phyloP scores from a whole-genome alignment of 2,329 filamentous ascomycete species.

The Cladosporium sp. region DNA sequence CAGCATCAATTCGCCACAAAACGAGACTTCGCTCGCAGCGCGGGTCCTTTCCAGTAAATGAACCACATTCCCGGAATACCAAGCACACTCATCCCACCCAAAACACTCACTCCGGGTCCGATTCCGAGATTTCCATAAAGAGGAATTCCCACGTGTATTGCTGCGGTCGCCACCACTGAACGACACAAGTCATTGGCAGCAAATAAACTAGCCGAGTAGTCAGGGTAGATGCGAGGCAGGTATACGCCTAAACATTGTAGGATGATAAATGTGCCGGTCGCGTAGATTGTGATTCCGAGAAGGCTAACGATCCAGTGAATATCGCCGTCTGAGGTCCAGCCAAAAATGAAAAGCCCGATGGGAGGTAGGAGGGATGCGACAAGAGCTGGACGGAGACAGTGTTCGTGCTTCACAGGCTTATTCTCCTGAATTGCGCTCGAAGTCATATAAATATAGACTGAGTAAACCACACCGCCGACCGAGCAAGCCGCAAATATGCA shows the following conservation, averaged over 20 bases:
- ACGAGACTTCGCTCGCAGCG: background rate
- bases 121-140: conserved; percentile 59
- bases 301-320: conserved; percentile 39
- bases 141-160: conserved; percentile 57
- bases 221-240: conserved; percentile 37
- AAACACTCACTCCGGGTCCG: conserved; percentile 47
- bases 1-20: background rate
- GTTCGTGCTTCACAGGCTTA: background rate
- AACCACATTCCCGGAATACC: background rate
- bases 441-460: background rate
- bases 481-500: background rate
- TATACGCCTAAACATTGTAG: conserved; percentile 43
- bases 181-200: conserved; percentile 59
- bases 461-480: background rate
- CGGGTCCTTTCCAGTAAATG: background rate
- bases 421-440: background rate
- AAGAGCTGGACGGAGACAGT: background rate
- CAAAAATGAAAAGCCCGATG: conserved; percentile 30
- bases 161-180: conserved; percentile 55
- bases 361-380: conserved; percentile 30
- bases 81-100: background rate
- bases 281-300: conserved; percentile 40
- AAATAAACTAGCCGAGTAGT: conserved; percentile 54
- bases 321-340: conserved; percentile 24
- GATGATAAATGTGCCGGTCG: conserved; percentile 35